Base-by-base conservation (phyloP, 805 yeast genomes). In the Candida ortonii region DNA sequence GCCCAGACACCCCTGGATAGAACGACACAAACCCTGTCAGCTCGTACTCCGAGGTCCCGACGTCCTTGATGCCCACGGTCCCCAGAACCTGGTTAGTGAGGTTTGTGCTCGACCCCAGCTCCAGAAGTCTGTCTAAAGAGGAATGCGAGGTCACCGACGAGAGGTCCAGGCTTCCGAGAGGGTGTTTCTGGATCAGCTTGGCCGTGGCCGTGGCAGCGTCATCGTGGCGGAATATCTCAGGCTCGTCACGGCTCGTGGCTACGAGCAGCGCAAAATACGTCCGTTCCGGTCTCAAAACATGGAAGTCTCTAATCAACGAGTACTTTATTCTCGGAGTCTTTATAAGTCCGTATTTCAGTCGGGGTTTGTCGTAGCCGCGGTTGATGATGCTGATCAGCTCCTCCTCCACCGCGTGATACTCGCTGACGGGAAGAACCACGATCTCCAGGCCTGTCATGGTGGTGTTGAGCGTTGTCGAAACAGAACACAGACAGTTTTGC, bases 11-110 rank as follows among this genome's bases (percentile, higher is more conserved):
- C n/a, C 55, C 50, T 14, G 70, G 68, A 46, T 65, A 59, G 37
- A 70, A 74, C 0, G 83, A 73, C 0, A 79, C 68, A 39, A 71
- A 69, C 6, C 70, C 71, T 0, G 83, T 75, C 8, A 77, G 34
- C 43, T 73, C 80, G n/a, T 50, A 50, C 10, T 43, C 47, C 10
- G 13, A 19, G 8, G 21, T 4, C 7, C 25, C 24, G 5, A 22
- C 23, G 10, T 60, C 59, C 36, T 61, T 67, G 16, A 60, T 36
- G 3, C 64, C 70, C 3, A 57, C 44, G 2, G 70, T 58, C 2
- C 70, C 71, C 7, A 62, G 30, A 4, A 61, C 42, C 16, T 38
- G 38, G 4, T 39, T 32, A 15, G 50, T 35, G 3, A 47, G 30
- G 0, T 61, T 60, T 13, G 57, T 47, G 36, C 64, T 68, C 34